Evolutionary conservation across 2,329 filamentous ascomycete genomes (phyloP), one percentile per base, ranked within the genome.

Genomic region (Colletotrichum horii): DNA sequence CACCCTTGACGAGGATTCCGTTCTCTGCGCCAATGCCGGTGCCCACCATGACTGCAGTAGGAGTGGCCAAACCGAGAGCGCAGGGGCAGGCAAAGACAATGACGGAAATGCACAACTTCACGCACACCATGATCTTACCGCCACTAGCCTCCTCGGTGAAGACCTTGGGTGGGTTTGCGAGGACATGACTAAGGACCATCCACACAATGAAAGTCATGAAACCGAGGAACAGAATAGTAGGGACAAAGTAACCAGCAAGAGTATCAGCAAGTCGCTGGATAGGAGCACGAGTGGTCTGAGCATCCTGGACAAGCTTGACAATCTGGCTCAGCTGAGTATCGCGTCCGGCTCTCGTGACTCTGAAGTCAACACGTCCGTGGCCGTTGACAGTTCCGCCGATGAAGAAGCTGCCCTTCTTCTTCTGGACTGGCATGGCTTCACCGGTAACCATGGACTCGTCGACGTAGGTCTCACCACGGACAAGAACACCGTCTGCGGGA

Each of bases 401-500:
- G 73, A 99, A 88, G 58, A 91, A 85, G 79, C 92, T 93, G 11
- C 94, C 95, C 80, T 95, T 93, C 79, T 91, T 93, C 86, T 99
- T 99, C 80, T 95, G 92, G 43, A 98, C 96, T 0, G 97, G 96
- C 91, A 98, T 96, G 4, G 97, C 94, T 86, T 99, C 97, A 78
- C 97, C 97, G 8, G 97, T 99, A 65, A 99, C 96, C 96, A 98
- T 98, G 82, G 96, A 98, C 86, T 99, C 97, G 79, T 99, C 96
- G 26, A 98, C 92, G 81, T 97, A 98, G 43, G 95, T 98, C 84
- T 98, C 95, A 36, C 97, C 97, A 69, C 94, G 92, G 71, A 95
- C 95, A 68, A 99, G 91, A 11, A 92, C 90, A 64, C 97, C 97
- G 82, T 99, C 97, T 2, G 96, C 96, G 3, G 97, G 96, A 74